A percentile compares a stretch with the other conserved stretches of the same genome.
Conservation (phyloP, 495 filamentous ascomycete genomes). For the Thozetella sp. region DNA sequence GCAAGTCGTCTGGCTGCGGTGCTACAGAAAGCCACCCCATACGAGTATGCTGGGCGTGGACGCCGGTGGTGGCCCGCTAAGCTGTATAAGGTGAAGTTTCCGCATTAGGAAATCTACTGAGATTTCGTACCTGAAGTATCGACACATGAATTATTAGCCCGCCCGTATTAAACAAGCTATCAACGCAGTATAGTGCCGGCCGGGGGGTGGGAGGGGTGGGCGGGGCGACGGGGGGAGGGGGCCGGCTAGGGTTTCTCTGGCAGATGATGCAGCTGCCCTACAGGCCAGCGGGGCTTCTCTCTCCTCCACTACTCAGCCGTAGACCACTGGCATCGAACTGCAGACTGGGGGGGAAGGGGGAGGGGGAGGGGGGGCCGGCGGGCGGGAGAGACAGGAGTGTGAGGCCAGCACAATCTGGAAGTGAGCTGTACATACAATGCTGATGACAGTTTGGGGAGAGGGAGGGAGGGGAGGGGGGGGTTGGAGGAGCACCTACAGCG, state of each 20-base stretch:
- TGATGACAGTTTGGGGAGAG: not conserved
- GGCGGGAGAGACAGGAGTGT: not conserved
- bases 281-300: too few species aligned
- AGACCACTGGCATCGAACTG: too few species aligned
- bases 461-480: too few species aligned
- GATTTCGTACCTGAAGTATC: constrained; percentile 1
- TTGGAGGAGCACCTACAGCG: too few species aligned
- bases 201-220: not conserved
- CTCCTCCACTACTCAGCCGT: too few species aligned
- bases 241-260: not conserved
- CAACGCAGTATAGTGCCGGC: not conserved
- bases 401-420: not conserved
- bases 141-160: not conserved
- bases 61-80: not conserved
- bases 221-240: not conserved
- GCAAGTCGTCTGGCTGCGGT: not conserved
- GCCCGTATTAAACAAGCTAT: constrained; percentile 3
- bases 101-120: not conserved
- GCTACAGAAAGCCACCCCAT: not conserved
- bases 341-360: not conserved
- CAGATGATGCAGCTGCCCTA: not conserved
- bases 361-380: not conserved
- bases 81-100: not conserved
- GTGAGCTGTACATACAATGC: not conserved
- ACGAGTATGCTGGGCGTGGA: not conserved